Evolutionary conservation across 2,329 filamentous ascomycete genomes (phyloP).

Genomic region (Trichoderma harzianum): DNA sequence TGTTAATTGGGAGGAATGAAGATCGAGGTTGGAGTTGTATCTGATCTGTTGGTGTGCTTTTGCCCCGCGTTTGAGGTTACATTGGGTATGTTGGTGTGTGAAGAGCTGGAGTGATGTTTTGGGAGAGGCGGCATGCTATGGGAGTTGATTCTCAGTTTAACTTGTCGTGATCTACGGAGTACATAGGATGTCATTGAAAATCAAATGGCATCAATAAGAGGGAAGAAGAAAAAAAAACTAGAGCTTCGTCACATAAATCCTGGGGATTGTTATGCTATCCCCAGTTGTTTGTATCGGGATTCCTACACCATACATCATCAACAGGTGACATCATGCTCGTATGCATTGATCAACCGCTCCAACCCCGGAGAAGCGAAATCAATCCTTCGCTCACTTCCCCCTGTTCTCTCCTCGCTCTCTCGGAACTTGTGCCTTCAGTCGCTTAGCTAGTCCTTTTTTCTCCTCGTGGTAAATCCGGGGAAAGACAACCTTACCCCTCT

Average conservation of each 20-base stretch:
- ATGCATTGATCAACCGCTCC: not conserved
- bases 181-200: not conserved
- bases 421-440: not conserved
- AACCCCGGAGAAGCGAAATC: not conserved
- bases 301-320: not conserved
- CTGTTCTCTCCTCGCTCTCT: not conserved
- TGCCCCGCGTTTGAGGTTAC: not conserved
- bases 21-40: not conserved
- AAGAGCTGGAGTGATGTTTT: not conserved
- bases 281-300: not conserved
- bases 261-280: not conserved
- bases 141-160: not conserved
- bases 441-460: not conserved
- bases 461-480: constrained; percentile 3
- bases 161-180: not conserved
- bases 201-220: not conserved
- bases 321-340: not conserved
- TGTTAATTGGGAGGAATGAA: not conserved
- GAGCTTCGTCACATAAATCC: not conserved
- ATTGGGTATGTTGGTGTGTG: not conserved
- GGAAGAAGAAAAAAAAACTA: not conserved
- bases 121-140: not conserved
- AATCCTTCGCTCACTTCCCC: constrained; percentile 1
- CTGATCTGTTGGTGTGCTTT: not conserved
- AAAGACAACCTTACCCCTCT: not conserved